phyloP scores from a whole-genome alignment of 768 basidiomycete genomes.

The Asterophora lycoperdoides region DNA sequence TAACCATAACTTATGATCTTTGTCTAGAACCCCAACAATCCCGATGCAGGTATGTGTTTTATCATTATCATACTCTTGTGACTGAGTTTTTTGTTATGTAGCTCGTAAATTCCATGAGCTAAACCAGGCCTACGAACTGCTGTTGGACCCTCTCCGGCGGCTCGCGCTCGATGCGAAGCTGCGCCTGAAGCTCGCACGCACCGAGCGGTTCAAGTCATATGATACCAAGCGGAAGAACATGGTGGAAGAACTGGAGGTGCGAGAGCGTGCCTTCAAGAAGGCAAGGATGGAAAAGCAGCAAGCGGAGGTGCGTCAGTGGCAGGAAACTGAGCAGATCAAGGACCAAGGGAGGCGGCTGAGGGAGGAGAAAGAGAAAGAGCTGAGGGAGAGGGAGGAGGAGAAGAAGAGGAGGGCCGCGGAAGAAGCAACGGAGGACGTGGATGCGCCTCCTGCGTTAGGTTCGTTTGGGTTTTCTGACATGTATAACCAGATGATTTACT shows the following conservation, averaged over 20 bases:
- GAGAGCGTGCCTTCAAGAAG: conserved; percentile 76
- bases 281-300: conserved; percentile 56
- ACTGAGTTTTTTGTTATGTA: conserved; percentile 15
- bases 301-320: conserved; percentile 48
- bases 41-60: conserved; percentile 58
- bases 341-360: conserved; percentile 66
- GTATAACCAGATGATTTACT: conserved; percentile 3
- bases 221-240: conserved; percentile 72
- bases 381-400: conserved; percentile 43
- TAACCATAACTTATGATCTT: neutral
- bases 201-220: conserved; percentile 63
- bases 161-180: conserved; percentile 77
- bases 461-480: conserved; percentile 12
- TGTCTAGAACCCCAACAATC: conserved; percentile 66
- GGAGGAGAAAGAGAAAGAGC: conserved; percentile 59
- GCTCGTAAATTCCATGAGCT: conserved; percentile 83
- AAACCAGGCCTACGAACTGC: conserved; percentile 73
- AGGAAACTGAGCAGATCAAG: conserved; percentile 68
- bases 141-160: conserved; percentile 76
- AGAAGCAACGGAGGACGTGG: conserved; percentile 36
- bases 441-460: conserved; percentile 54
- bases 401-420: conserved; percentile 27
- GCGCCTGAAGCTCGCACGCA: conserved; percentile 63
- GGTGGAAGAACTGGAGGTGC: conserved; percentile 74
- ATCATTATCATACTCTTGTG: neutral